Evolutionary conservation across 2,329 filamentous ascomycete species (phyloP), one percentile per base, ranked within the genome.

Genomic region (Hymenoscyphus fructigenus): DNA sequence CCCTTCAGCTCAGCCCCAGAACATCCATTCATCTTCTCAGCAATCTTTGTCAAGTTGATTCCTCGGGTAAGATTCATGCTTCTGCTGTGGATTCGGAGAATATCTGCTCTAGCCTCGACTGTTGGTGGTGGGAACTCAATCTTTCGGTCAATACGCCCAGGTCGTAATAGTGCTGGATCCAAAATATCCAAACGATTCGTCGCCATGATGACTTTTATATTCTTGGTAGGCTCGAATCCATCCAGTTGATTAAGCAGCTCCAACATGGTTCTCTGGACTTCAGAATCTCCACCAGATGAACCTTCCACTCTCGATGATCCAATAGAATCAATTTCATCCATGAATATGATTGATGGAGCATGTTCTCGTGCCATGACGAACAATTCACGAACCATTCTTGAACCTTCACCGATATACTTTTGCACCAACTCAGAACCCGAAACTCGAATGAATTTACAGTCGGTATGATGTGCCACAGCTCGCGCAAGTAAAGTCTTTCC

Each of bases 151-250:
- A 99, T 98, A 75, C 95, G 91, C 61, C 95, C 95, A n/a, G 95
- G 95, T 73, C 95, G 90, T 71, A 99, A 84, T 56, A 99, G 85
- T 1, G 95, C 95, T 1, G 95, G 95, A 78, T 99, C 95, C 57
- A 99, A 87, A 69, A 99, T 98, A 75, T 99, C 95, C 69, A 99
- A 86, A 77, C 95, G 91, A 80, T 99, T 99, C 59, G 95, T 99
- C 62, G 95, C 95, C 94, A 99, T 99, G 81, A 99, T 96, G 78
- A 99, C 92, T 81, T 99, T 99, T 88, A 99, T 99, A 81, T 98
- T 98, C 84, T 99, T 99, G 57, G 94, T 98, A 5, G 95, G 95
- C 80, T 98, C 95, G 79, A 99, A 99, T 60, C 95, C 95, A 77
- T 99, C 95, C 66, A 99, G 87, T 83, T 99, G 95, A 82, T 99